Base-by-base conservation (phyloP, 176 grass and related monocot genomes). In the Musa schizocarpa region DNA sequence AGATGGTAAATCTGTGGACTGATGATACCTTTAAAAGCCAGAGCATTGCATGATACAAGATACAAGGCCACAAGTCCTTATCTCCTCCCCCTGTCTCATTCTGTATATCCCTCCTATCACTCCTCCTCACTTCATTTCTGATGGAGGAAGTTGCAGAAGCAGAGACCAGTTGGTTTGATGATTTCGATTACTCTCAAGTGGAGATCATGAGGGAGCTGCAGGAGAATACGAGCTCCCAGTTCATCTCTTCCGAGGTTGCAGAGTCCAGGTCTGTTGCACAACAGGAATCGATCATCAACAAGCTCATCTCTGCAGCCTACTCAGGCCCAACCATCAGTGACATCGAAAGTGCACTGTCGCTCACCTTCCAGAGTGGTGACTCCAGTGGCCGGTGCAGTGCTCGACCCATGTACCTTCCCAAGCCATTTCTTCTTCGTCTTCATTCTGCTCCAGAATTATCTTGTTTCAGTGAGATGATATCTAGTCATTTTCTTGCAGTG, bases 301-400 rank as follows among this genome's bases (percentile, higher is more conserved):
- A 78, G 43, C 79, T 75, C 2, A 50, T 86, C 72, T 83, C 74
- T n/a, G 83, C 89, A 13, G 85, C 81, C 48, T 89, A 89, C 90
- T 82, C 84, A 24, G 90, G 86, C 56, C 90, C 90, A 6, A 89
- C 90, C 68, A 86, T 92, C 64, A 53, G 23, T 50, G 86, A 92
- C 76, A 84, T 89, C 73, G 73, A 92, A 69, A 84, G 83, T 65
- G 84, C 86, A 69, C 82, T 92, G 63, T 86, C 76, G 29, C 14
- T 59, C 9, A 71, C 34, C 69, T 74, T 49, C 16, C 52, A n/a
- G 25, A 56, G 34, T 16, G 56, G 50, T 76, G 23, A 54, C 72
- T 61, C 63, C 54, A 74, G 86, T 82, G 63, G 68, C 34, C 81
- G 17, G 48, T 26, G 79, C 65, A 70, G 65, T 53, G 84, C 85